Percentiles rank a stretch among this genome's conserved stretches.
Conservation (phyloP, 2,329 filamentous ascomycete genomes). For the Penicillium concentricum region DNA sequence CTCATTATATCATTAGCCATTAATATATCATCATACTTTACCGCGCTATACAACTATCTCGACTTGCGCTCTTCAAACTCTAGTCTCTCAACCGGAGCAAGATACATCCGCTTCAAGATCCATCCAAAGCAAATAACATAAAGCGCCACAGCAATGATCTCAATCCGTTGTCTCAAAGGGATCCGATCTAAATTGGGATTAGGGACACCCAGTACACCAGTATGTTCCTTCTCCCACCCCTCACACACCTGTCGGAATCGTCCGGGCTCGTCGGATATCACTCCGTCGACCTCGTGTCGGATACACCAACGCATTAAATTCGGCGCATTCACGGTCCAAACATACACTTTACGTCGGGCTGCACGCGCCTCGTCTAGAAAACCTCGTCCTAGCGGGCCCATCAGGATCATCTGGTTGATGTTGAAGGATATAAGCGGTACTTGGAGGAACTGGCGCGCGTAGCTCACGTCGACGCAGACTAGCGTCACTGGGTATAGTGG, state of each 20-base stretch:
- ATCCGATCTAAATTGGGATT: slow-evolving; percentile 11
- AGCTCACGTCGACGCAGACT: slow-evolving; percentile 48
- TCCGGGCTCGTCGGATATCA: slow-evolving; percentile 78
- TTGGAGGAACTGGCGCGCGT: slow-evolving; percentile 68
- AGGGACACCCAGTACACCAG: background rate
- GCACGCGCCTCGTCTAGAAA: slow-evolving; percentile 65
- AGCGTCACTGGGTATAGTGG: slow-evolving; percentile 39
- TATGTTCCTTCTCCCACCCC: slow-evolving; percentile 17
- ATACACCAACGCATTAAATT: slow-evolving; percentile 81
- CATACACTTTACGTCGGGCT: slow-evolving; percentile 61
- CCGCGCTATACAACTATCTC: background rate
- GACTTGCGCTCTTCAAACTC: slow-evolving; percentile 13
- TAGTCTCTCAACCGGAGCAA: slow-evolving; percentile 2
- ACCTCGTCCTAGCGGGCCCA: slow-evolving; percentile 63
- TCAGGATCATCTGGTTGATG: slow-evolving; percentile 66
- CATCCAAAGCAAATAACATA: slow-evolving; percentile 21
- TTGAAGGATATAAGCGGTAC: slow-evolving; percentile 71
- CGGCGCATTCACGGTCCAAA: slow-evolving; percentile 85
- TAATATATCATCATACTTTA: background rate
- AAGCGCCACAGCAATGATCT: slow-evolving; percentile 7
- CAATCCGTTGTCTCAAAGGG: slow-evolving; percentile 10
- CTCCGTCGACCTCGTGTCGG: slow-evolving; percentile 65
- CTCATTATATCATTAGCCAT: slow-evolving; percentile 3
- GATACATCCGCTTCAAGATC: slow-evolving; percentile 12
- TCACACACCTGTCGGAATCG: slow-evolving; percentile 13